Evolutionary conservation across 805 yeast species (phyloP), one percentile per base, ranked within the genome.

Genomic region (Saturnispora sekii): DNA sequence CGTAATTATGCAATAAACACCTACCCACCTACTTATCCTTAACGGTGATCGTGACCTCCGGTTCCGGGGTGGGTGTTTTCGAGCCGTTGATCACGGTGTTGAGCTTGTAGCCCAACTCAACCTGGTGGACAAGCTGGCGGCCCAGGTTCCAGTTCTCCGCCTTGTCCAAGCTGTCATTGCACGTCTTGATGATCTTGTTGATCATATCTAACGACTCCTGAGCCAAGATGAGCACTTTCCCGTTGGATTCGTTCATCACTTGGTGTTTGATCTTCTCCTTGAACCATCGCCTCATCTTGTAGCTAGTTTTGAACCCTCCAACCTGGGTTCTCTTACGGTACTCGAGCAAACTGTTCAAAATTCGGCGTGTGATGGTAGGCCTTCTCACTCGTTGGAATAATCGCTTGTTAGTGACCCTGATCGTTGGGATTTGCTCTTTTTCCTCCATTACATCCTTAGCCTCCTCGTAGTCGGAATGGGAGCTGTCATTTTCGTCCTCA

Each of bases 121-220:
- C 44, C 44, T 58, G 59, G 38, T 60, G 63, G 35, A 59, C 54
- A 40, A 43, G 48, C 41, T 61, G 64, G 39, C 57, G 56, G 29
- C 53, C 55, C 10, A 50, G 46, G 40, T 65, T 63, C 97, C 97
- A 90, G 18, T 71, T 67, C 60, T 93, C 97, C 1, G 96, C 96
- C 51, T 81, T 79, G 40, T 77, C 81, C 44, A 90, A 68, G 41
- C 88, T 88, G 39, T 84, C 89, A 58, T 84, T 90, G 53, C 94
- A 87, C 6, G 89, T 89, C 41, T 73, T 73, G 51, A 88, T 87
- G 15, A 90, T 81, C 46, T 84, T 83, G 35, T 81, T 73, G 32
- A 90, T 81, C 87, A 89, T 84, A 36, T 84, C 93, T 40, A 90
- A 66, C 0, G 96, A 81, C 61, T 93, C 98, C 52, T 83, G 82